A percentile compares a stretch with the other conserved stretches of the same genome.
These are phyloP conservation scores for Mycena albidolilacea DNA, from an alignment of 768 basidiomycete genomes.

Conservation along the genomic window DNA sequence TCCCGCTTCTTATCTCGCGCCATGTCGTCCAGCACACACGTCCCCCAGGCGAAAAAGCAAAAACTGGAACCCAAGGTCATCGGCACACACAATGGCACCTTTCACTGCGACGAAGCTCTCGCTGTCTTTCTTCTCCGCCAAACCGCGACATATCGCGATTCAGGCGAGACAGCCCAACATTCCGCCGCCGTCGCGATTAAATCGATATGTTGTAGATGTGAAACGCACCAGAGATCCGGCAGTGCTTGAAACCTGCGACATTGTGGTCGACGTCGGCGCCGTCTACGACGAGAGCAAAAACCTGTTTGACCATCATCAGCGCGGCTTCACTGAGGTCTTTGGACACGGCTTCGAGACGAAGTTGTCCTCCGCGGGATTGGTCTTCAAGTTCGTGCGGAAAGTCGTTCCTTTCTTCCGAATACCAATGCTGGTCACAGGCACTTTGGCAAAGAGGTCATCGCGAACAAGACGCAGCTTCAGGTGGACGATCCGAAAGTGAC, in stretches of 20 bases:
- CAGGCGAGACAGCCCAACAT: constrained; percentile 62
- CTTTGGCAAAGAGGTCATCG: constrained; percentile 90
- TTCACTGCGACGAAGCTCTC: constrained; percentile 97
- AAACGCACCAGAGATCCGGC: constrained; percentile 83
- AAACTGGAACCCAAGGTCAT: constrained; percentile 62
- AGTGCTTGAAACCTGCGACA: constrained; percentile 84
- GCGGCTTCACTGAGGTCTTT: constrained; percentile 92
- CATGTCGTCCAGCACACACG: constrained; percentile 40
- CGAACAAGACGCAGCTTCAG: constrained; percentile 66
- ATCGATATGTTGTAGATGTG: constrained; percentile 59
- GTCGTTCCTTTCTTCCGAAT: neutral
- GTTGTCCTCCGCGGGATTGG: constrained; percentile 91
- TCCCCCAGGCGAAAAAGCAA: constrained; percentile 54
- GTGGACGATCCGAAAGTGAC: constrained; percentile 75
- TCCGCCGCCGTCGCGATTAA: constrained; percentile 9
- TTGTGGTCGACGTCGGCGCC: constrained; percentile 97
- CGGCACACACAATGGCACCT: constrained; percentile 95
- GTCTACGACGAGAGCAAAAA: constrained; percentile 86
- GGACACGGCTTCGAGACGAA: constrained; percentile 92
- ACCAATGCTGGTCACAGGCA: constrained; percentile 65
- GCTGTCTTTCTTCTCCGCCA: constrained; percentile 91
- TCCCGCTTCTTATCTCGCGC: constrained; percentile 10
- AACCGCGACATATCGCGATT: constrained; percentile 81
- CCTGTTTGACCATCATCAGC: constrained; percentile 96
- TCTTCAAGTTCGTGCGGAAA: constrained; percentile 85